phyloP scores from a whole-genome alignment of 306 rosid genomes.

The Fragaria nilgerrensis region DNA sequence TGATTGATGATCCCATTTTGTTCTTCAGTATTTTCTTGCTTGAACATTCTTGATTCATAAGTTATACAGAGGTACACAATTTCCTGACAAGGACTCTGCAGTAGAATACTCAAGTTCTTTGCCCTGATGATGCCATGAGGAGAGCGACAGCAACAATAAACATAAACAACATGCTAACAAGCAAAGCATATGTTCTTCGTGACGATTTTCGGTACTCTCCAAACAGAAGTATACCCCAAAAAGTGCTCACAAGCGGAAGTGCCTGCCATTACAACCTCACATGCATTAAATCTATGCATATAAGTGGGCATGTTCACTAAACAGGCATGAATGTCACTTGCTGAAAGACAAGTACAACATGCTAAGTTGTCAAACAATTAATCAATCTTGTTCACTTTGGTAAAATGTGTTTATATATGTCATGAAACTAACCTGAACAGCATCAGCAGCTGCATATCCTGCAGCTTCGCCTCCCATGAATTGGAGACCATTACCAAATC shows the following conservation, averaged over 20 bases:
- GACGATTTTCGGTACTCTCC: conserved; percentile 88
- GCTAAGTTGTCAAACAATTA: background rate
- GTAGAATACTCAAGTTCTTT: conserved; percentile 41
- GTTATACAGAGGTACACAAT: background rate
- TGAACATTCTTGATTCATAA: background rate
- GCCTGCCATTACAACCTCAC: conserved; percentile 43
- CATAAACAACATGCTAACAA: conserved; percentile 66
- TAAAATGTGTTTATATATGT: background rate
- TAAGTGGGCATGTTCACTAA: background rate
- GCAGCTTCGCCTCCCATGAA: conserved; percentile 99
- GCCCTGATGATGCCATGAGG: conserved; percentile 84
- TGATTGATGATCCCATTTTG: background rate
- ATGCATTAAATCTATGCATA: background rate
- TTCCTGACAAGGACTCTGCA: background rate
- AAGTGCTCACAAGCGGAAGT: conserved; percentile 91
- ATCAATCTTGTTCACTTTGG: background rate
- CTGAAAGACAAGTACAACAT: background rate
- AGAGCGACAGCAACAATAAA: conserved; percentile 67
- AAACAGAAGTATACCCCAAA: conserved; percentile 75
- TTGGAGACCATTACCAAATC: conserved; percentile 91
- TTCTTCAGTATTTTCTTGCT: background rate
- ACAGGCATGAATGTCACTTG: background rate
- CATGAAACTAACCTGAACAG: conserved; percentile 74
- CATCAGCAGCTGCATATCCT: conserved; percentile 99
- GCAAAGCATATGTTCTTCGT: conserved; percentile 58